A percentile compares a stretch with the other conserved stretches of the same genome.
phyloP scores from a whole-genome alignment of 768 basidiomycete species.

The Lactarius indigo region DNA sequence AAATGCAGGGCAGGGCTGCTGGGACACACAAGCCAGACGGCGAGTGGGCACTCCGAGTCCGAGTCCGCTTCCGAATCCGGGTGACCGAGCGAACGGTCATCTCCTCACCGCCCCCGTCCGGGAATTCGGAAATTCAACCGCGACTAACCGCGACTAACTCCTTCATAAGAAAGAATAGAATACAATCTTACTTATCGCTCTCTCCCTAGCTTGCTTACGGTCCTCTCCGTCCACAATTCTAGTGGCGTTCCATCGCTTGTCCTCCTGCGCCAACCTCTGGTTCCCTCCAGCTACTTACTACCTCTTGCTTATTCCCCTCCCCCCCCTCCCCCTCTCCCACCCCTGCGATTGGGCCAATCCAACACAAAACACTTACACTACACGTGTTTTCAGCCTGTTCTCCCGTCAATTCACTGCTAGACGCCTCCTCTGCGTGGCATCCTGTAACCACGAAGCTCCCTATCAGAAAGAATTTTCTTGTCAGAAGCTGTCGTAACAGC shows the following conservation, averaged over 20 bases:
- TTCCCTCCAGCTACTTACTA: not conserved
- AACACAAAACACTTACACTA: not conserved
- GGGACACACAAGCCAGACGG: not conserved
- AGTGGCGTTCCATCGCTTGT: conserved; percentile 20
- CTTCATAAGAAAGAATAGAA: not conserved
- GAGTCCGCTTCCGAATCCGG: not conserved
- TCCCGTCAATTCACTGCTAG: conserved; percentile 9
- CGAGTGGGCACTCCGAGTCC: not conserved
- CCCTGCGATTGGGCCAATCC: not conserved
- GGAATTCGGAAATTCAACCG: conserved; percentile 6
- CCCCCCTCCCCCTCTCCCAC: too few relatives aligned
- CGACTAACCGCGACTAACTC: not conserved
- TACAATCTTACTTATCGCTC: conserved; percentile 1
- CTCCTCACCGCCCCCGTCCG: conserved; percentile 6
- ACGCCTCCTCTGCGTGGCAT: conserved; percentile 20
- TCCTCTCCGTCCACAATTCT: conserved; percentile 21
- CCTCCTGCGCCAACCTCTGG: conserved; percentile 14
- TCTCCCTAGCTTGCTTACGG: conserved; percentile 15
- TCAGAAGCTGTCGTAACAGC: conserved; percentile 23
- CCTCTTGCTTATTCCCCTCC: not conserved
- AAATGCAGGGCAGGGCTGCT: conserved; percentile 15
- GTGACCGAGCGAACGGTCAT: not conserved
- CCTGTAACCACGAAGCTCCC: conserved; percentile 22
- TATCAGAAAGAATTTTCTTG: conserved; percentile 23
- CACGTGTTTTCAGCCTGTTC: conserved; percentile 24